Evolutionary conservation across 331 rosid species (phyloP).

Genomic region (Cydonia oblonga): DNA sequence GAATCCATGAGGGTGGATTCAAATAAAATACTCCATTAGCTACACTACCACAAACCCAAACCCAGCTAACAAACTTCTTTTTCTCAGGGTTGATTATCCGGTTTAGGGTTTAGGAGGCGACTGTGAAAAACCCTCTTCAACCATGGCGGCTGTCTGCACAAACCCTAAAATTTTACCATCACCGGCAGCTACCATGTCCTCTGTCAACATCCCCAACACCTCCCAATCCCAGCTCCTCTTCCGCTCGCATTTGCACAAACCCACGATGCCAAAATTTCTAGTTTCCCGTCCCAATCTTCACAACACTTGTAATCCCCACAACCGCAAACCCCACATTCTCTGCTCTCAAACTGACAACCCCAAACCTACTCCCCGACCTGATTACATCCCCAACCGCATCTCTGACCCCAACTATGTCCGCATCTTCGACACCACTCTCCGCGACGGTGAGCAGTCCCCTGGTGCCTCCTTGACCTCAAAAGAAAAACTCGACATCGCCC

Average conservation of each 20-base stretch:
- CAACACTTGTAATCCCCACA: constrained; percentile 2
- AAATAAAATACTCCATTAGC: too few relatives aligned
- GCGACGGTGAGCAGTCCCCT: constrained; percentile 99
- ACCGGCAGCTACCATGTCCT: background rate
- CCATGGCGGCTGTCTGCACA: constrained; percentile 23
- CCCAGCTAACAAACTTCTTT: too few relatives aligned
- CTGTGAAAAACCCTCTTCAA: background rate
- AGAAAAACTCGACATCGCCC: constrained; percentile 79
- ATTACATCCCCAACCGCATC: constrained; percentile 62
- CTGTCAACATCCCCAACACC: background rate
- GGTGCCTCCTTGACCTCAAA: constrained; percentile 91
- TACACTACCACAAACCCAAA: too few relatives aligned
- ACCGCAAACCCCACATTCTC: background rate
- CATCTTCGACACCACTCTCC: constrained; percentile 89
- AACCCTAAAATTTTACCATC: constrained; percentile 10
- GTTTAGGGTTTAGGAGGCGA: too few relatives aligned
- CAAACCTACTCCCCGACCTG: constrained; percentile 32
- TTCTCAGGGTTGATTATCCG: too few relatives aligned
- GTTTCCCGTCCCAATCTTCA: background rate
- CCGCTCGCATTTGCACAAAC: background rate
- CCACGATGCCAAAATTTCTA: background rate
- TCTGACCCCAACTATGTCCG: constrained; percentile 74
- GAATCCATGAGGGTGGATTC: too few relatives aligned
- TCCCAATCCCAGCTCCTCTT: background rate
- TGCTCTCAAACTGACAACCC: constrained; percentile 9